Evolutionary conservation across 768 basidiomycete genomes (phyloP).

Genomic region (Xerocomus spinulosus): DNA sequence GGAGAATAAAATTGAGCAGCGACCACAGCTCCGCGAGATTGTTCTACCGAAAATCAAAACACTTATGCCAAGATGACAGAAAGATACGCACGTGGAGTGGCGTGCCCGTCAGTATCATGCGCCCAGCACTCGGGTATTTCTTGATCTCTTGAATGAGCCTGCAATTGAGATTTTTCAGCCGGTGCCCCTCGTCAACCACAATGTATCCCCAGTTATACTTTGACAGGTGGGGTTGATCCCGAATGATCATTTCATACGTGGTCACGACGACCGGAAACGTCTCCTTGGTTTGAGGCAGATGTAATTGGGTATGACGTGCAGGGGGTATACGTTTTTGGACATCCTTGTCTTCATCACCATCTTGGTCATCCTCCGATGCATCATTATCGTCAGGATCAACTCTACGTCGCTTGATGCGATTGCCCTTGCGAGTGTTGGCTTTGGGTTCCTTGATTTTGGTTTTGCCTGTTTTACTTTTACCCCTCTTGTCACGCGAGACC

Average conservation of each 20-base stretch:
- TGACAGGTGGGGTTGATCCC: conserved; percentile 61
- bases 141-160: conserved; percentile 89
- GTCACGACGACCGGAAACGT: conserved; percentile 82
- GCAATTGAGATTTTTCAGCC: conserved; percentile 92
- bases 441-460: conserved; percentile 9
- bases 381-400: conserved; percentile 4
- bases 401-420: conserved; percentile 22
- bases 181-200: conserved; percentile 94
- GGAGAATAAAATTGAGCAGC: conserved; percentile 91
- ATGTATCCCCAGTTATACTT: conserved; percentile 85
- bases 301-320: conserved; percentile 12
- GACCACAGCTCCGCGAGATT: conserved; percentile 95
- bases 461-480: conserved; percentile 13
- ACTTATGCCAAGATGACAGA: background rate
- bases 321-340: conserved; percentile 16
- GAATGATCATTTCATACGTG: conserved; percentile 91
- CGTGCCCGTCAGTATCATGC: conserved; percentile 94
- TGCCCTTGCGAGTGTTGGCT: conserved; percentile 5
- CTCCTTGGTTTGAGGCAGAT: conserved; percentile 23
- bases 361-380: conserved; percentile 10
- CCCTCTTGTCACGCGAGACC: conserved; percentile 21
- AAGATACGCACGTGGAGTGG: conserved; percentile 74
- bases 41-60: conserved; percentile 54
- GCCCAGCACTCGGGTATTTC: conserved; percentile 73
- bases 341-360: conserved; percentile 10